Conservation (phyloP, 2,329 filamentous ascomycete species). For the Botrytis deweyae region DNA sequence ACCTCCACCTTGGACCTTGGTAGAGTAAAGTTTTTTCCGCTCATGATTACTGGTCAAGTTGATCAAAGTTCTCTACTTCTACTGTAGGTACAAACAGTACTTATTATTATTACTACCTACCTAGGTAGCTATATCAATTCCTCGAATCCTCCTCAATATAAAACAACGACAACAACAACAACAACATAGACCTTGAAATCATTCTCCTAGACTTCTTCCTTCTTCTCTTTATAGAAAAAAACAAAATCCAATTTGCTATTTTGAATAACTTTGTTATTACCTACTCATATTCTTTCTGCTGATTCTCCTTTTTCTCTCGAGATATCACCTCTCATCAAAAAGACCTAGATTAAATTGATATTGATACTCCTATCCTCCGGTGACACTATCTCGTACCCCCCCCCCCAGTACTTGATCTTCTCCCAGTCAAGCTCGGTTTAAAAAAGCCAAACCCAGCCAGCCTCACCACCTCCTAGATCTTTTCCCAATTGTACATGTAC, state of each 20-base stretch:
- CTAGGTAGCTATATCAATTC: not conserved
- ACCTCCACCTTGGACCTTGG: not conserved
- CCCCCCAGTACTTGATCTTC: not conserved
- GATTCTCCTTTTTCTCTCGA: not conserved
- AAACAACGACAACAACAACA: too few relatives aligned
- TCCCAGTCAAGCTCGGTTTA: slow-evolving; percentile 3
- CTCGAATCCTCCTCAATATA: not conserved
- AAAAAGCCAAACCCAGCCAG: slow-evolving; percentile 6
- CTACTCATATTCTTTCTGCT: not conserved
- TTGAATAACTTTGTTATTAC: not conserved
- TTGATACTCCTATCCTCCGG: slow-evolving; percentile 8
- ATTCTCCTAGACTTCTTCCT: slow-evolving; percentile 8
- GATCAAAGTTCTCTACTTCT: not conserved
- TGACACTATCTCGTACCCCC: not conserved
- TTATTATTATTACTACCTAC: not conserved
- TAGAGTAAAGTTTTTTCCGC: slow-evolving; percentile 8
- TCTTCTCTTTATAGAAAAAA: slow-evolving; percentile 2
- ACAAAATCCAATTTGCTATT: not conserved
- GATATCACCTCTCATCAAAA: not conserved
- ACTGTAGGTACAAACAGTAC: not conserved
- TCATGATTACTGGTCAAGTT: not conserved
- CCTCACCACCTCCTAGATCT: slow-evolving; percentile 3
- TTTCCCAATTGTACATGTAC: slow-evolving; percentile 8
- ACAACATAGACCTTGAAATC: slow-evolving; percentile 5
- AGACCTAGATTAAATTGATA: slow-evolving; percentile 3